These are phyloP conservation scores for Thermomucor indicae-seudaticae DNA, from an alignment of 371 early-diverging fungal genomes.

Conservation along the genomic window DNA sequence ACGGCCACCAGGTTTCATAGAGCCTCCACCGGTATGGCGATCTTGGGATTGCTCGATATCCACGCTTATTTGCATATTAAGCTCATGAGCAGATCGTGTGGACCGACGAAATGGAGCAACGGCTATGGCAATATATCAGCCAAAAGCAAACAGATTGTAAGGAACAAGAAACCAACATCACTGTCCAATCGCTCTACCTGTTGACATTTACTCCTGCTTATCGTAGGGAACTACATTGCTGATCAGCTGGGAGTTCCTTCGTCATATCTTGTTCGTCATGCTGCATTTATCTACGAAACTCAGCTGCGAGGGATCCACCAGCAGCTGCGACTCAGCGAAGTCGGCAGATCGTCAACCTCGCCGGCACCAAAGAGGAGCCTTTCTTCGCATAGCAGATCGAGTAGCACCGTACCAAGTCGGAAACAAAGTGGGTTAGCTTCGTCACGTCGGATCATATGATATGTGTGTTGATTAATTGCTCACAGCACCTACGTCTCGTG, in stretches of 20 bases:
- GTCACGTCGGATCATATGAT: not conserved
- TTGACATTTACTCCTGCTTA: not conserved
- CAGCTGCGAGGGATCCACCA: conserved; percentile 59
- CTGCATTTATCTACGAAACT: conserved; percentile 57
- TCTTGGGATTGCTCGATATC: not conserved
- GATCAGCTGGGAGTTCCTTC: conserved; percentile 54
- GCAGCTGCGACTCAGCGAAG: conserved; percentile 38
- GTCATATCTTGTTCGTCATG: conserved; percentile 55
- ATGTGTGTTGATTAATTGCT: not conserved
- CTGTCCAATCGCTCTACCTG: not conserved
- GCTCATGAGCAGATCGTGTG: conserved; percentile 44
- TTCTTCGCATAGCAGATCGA: not conserved
- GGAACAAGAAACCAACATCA: not conserved
- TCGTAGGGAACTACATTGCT: conserved; percentile 59
- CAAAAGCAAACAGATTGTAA: conserved; percentile 61
- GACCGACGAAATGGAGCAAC: conserved; percentile 65
- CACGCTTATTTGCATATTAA: not conserved
- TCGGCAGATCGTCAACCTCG: conserved; percentile 14
- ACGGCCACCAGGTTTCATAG: conserved; percentile 52
- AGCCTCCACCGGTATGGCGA: conserved; percentile 48
- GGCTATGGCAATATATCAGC: conserved; percentile 56
- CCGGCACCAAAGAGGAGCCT: conserved; percentile 2
- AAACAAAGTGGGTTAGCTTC: conserved; percentile 1
- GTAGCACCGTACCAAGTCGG: conserved; percentile 5
- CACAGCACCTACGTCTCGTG: not conserved